phyloP scores from a whole-genome alignment of 176 grass and related monocot genomes.

The Triticum dicoccoides region DNA sequence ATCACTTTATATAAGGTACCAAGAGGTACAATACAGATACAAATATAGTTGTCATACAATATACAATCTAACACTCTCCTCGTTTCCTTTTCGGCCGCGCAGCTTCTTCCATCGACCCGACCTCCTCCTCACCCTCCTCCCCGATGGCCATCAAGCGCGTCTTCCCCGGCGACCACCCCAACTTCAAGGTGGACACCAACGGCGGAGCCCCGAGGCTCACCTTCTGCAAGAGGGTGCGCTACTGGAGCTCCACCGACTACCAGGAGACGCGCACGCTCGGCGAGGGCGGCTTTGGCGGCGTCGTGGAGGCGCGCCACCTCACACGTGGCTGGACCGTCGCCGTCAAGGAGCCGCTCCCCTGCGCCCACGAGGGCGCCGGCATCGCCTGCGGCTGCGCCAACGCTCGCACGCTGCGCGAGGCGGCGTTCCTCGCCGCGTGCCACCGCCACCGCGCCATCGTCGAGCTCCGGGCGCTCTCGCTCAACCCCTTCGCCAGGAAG shows the following conservation, averaged over 20 bases:
- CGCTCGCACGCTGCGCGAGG: not conserved
- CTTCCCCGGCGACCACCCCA: not conserved
- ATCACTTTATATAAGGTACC: no score
- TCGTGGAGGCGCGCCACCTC: not conserved
- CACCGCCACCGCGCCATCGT: conserved; percentile 31
- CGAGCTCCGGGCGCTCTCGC: conserved; percentile 14
- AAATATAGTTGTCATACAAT: no score
- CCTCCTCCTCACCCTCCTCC: not conserved
- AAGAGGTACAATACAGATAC: no score
- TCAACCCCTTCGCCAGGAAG: not conserved
- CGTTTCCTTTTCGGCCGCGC: no score
- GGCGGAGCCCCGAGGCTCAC: not conserved
- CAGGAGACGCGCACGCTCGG: not conserved
- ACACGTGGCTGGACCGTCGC: conserved; percentile 21
- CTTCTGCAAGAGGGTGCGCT: not conserved
- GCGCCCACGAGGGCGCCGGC: not conserved
- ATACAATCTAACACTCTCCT: no score
- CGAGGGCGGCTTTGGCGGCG: not conserved
- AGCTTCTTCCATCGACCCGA: not conserved
- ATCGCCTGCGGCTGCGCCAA: not conserved
- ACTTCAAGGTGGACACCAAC: not conserved
- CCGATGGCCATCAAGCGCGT: not conserved
- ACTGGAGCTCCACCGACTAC: conserved; percentile 9
- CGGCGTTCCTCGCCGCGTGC: conserved; percentile 1
- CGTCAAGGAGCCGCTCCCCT: conserved; percentile 12